Evolutionary conservation across 768 basidiomycete genomes (phyloP), one percentile per base, ranked within the genome.

Genomic region (Calocybe gangraenosa): DNA sequence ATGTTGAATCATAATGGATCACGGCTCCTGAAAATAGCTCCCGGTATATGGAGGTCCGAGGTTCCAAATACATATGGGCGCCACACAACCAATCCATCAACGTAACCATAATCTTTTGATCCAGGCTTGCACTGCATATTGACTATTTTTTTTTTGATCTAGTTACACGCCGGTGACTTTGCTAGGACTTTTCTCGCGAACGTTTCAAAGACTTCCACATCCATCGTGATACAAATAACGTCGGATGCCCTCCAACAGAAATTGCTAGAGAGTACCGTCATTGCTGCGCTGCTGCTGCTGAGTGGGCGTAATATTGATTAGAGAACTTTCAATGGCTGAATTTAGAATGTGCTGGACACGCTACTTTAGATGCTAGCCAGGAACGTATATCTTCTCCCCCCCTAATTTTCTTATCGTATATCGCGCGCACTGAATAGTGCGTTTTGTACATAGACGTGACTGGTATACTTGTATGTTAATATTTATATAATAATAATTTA

Each of bases 301-400:
- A 80, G 70, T 40, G 83, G 83, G n/a, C 75, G 73, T 44, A 77
- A 68, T 60, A 77, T 86, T 18, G 83, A 84, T 51, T 84, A 55
- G 55, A 14, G 25, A 33, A 28, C 39, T 7, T 18, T 40, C 6
- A 10, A 28, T 28, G 25, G 6, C 25, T 28, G 6, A 6, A 6
- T 28, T 11, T 11, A 28, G 25, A 28, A 5, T 28, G 5, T 28
- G 11, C 25, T 28, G 25, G 25, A 28, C 25, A 5, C 25, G n/a
- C 25, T 6, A 11, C 11, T 28, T 5, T 28, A 28, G 25, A 28
- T 6, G 25, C 25, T 28, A 28, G 5, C 25, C 25, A 6, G 11
- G 5, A 28, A 11, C 11, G 11, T 28, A 28, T n/a, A n/a, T n/a
- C n/a, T n/a, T n/a, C n/a, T n/a, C n/a, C n/a, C n/a, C n/a, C n/a